Conservation (phyloP, 202 grass and related monocot species). For the Setaria italica region DNA sequence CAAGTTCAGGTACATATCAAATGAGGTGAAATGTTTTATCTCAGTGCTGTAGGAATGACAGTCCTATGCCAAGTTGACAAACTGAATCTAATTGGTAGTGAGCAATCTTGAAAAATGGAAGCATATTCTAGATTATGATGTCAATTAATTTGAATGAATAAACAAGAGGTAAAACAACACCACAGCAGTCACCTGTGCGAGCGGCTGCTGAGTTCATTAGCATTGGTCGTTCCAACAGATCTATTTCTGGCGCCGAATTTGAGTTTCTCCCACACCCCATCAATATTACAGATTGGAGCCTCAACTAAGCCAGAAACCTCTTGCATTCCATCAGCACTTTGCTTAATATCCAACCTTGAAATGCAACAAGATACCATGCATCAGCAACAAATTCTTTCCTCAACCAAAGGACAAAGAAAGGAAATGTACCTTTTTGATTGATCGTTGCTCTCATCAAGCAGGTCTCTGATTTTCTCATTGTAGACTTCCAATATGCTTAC, state of each 20-base stretch:
- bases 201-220: conserved; percentile 92
- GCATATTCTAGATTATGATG: conserved; percentile 19
- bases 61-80: neutral
- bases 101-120: neutral
- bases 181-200: conserved; percentile 68
- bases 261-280: conserved; percentile 86
- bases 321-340: conserved; percentile 80
- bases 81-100: conserved; percentile 6
- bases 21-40: neutral
- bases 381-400: conserved; percentile 6
- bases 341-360: conserved; percentile 90
- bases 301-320: conserved; percentile 85
- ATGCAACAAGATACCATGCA: conserved; percentile 42
- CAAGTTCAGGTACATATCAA: no score
- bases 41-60: conserved; percentile 11
- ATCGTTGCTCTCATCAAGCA: conserved; percentile 73
- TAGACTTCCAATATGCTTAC: conserved; percentile 97
- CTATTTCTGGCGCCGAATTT: conserved; percentile 74
- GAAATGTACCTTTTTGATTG: conserved; percentile 70
- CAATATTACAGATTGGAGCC: conserved; percentile 62
- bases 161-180: neutral
- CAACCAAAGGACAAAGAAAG: conserved; percentile 25
- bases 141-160: conserved; percentile 30
- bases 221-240: conserved; percentile 91
- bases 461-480: conserved; percentile 91